phyloP scores from a whole-genome alignment of 345 rosid species.

The Bruguiera sexangula region DNA sequence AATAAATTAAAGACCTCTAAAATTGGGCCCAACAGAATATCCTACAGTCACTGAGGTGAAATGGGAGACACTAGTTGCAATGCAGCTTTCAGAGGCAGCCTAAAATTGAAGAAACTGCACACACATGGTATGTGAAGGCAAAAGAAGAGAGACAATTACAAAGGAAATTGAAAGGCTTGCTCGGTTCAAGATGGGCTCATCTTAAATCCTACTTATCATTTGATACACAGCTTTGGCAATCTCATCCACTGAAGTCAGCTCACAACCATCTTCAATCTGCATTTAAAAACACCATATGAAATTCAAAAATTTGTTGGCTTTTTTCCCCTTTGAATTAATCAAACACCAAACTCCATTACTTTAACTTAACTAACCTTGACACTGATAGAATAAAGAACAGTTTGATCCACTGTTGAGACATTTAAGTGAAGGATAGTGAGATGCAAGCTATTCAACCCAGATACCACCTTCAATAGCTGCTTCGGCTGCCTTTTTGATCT shows the following conservation, averaged over 20 bases:
- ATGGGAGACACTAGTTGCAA: constrained; percentile 19
- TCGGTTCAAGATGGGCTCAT: constrained; percentile 29
- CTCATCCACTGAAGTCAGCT: constrained; percentile 67
- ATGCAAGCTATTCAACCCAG: constrained; percentile 60
- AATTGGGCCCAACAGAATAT: constrained; percentile 5
- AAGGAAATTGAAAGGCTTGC: not conserved
- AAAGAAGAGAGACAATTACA: not conserved
- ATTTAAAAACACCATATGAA: constrained; percentile 7
- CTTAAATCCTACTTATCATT: constrained; percentile 57
- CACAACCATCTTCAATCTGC: constrained; percentile 91
- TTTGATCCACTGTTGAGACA: constrained; percentile 57
- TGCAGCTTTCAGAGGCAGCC: constrained; percentile 20
- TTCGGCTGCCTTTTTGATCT: constrained; percentile 63
- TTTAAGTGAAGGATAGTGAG: constrained; percentile 76
- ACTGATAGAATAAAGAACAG: constrained; percentile 70
- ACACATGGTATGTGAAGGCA: constrained; percentile 12
- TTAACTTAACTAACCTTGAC: constrained; percentile 55
- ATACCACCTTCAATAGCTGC: constrained; percentile 63
- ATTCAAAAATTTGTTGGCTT: not conserved
- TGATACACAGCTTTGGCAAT: constrained; percentile 66
- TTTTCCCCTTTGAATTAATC: not conserved
- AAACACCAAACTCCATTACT: not conserved
- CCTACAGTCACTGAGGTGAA: constrained; percentile 16
- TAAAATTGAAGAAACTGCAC: constrained; percentile 18
- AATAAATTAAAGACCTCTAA: constrained; percentile 10